Percentiles rank a stretch among this genome's conserved stretches.
Conservation (phyloP, 768 basidiomycete genomes). For the Leccinum rimulosum region DNA sequence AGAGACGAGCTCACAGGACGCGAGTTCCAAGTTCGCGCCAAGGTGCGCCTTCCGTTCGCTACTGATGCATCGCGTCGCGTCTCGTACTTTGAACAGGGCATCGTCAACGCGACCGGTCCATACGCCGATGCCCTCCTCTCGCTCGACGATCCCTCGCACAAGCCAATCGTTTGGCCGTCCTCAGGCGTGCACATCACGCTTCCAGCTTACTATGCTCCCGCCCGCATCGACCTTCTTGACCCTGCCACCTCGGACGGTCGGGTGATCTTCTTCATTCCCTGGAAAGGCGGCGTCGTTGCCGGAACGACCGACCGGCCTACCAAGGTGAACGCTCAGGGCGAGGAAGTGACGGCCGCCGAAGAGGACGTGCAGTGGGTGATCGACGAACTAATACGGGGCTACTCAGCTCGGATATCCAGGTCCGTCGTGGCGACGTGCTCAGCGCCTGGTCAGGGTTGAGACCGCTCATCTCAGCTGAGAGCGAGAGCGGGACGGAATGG, state of each 20-base stretch:
- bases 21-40: slow-evolving; percentile 78
- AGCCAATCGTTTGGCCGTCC: slow-evolving; percentile 88
- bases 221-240: slow-evolving; percentile 92
- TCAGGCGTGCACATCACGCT: slow-evolving; percentile 96
- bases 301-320: slow-evolving; percentile 92
- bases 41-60: slow-evolving; percentile 41
- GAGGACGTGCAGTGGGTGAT: slow-evolving; percentile 97
- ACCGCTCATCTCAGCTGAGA: slow-evolving; percentile 83
- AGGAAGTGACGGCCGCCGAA: slow-evolving; percentile 80
- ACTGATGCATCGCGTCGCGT: not conserved
- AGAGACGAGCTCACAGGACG: slow-evolving; percentile 82
- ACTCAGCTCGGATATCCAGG: slow-evolving; percentile 90
- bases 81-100: slow-evolving; percentile 47
- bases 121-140: slow-evolving; percentile 84
- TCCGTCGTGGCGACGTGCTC: slow-evolving; percentile 90
- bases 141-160: slow-evolving; percentile 74
- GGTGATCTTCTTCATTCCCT: slow-evolving; percentile 98
- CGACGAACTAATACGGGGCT: slow-evolving; percentile 79
- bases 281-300: slow-evolving; percentile 97
- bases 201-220: slow-evolving; percentile 94
- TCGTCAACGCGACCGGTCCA: slow-evolving; percentile 97
- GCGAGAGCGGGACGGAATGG: slow-evolving; percentile 72
- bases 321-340: slow-evolving; percentile 47
- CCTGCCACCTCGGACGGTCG: slow-evolving; percentile 94
- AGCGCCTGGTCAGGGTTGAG: slow-evolving; percentile 93